Base-by-base conservation (phyloP, 2,329 filamentous ascomycete genomes). In the Aspergillus jensenii region DNA sequence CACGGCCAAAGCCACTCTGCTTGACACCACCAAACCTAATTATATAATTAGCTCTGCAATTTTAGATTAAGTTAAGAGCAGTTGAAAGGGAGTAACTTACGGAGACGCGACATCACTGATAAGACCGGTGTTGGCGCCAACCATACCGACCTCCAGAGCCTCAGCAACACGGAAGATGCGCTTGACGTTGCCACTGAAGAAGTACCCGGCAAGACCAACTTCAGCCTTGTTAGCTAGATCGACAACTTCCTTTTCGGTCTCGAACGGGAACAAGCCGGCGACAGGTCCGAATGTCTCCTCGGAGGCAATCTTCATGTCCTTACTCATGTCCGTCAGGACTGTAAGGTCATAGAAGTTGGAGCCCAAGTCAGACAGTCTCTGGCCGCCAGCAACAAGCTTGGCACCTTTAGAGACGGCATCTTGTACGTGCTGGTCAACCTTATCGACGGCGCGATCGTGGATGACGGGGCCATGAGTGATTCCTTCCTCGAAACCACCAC, bases 221-320 rank as follows among this genome's bases (percentile, higher is more conserved):
- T 93, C 87, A 1, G 90, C 82, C 43, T 79, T 76, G 75, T 99
- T 99, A 4, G 95, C 93, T 64, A 93, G 78, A 62, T 84, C 81
- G 31, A 98, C 86, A 5, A 96, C 95, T 68, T 98, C 93, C 53
- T 89, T 87, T 77, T 98, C 95, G 0, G 88, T 91, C 47, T 90
- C 84, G 71, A 98, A 99, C 49, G 87, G 84, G 80, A 97, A 97
- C 14, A 98, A 77, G 0, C 90, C 93, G 0, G 93, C 93, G 0
- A 98, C 90, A 3, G 95, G 95, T 0, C 95, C 95, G 72, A 99
- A 99, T 0, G 93, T 99, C 81, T 99, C 95, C 76, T 98, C 93
- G 1, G 80, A 80, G 4, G 90, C 88, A 65, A 98, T 83, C 59
- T 85, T 82, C 95, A 98, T 98, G 43, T 93, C 87, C 58, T 83